Conservation (phyloP, 257 asterid genomes). For the Parsonsia alboflavescens region DNA sequence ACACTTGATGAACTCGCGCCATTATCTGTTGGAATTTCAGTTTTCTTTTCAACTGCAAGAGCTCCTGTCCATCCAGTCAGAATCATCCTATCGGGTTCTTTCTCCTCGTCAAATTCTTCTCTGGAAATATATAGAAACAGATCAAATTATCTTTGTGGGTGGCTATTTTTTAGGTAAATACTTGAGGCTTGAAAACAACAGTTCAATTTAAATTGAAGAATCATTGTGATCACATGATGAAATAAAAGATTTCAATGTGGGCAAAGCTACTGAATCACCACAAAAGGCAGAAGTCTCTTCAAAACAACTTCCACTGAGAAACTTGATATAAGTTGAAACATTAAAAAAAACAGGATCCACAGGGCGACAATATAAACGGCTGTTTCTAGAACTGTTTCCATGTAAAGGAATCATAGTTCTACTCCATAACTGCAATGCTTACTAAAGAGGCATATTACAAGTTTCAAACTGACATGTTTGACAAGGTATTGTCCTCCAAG, state of each 20-base stretch:
- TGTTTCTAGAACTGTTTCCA: too few species aligned
- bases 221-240: background rate
- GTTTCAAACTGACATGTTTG: background rate
- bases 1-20: slow-evolving; percentile 63
- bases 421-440: background rate
- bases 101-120: slow-evolving; percentile 88
- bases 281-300: background rate
- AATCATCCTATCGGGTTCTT: slow-evolving; percentile 90
- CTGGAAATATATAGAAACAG: slow-evolving; percentile 32
- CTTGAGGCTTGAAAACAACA: background rate
- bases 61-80: slow-evolving; percentile 82
- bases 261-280: background rate
- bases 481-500: background rate
- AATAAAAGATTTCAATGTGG: too few species aligned
- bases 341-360: background rate
- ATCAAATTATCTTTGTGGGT: slow-evolving; percentile 1
- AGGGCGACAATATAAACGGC: background rate
- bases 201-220: background rate
- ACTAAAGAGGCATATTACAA: too few species aligned
- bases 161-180: background rate
- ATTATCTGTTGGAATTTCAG: slow-evolving; percentile 34
- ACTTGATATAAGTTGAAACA: background rate
- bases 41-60: slow-evolving; percentile 40
- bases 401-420: background rate
- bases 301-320: background rate